phyloP scores from a whole-genome alignment of 1,284 basidiomycete genomes.

The Ustilago lituana region DNA sequence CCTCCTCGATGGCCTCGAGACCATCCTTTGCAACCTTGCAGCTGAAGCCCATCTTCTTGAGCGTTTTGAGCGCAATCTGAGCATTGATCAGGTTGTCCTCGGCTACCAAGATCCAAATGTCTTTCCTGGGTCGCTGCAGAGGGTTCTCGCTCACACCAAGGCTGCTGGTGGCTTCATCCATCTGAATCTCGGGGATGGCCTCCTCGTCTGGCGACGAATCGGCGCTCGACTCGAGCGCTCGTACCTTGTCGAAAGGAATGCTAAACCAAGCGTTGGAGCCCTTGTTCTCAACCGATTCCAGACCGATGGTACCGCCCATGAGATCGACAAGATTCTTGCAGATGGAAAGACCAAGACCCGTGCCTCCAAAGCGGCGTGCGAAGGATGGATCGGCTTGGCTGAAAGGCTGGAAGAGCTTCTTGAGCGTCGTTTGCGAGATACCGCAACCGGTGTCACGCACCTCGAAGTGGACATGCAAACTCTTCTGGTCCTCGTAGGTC shows the following conservation, averaged over 20 bases:
- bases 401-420: slow-evolving; percentile 67
- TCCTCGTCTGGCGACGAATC: slow-evolving; percentile 40
- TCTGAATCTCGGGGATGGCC: slow-evolving; percentile 19
- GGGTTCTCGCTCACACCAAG: slow-evolving; percentile 52
- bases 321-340: slow-evolving; percentile 61
- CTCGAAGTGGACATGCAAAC: slow-evolving; percentile 60
- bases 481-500: slow-evolving; percentile 54
- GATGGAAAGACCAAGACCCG: slow-evolving; percentile 62
- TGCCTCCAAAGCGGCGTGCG: slow-evolving; percentile 60
- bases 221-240: slow-evolving; percentile 19
- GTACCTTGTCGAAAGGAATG: slow-evolving; percentile 58
- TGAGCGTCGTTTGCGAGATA: slow-evolving; percentile 61
- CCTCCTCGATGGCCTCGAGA: slow-evolving; percentile 54
- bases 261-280: slow-evolving; percentile 63
- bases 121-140: slow-evolving; percentile 52
- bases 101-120: slow-evolving; percentile 64
- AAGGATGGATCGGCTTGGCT: slow-evolving; percentile 63
- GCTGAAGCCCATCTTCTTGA: slow-evolving; percentile 65
- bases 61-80: slow-evolving; percentile 61
- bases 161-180: slow-evolving; percentile 50
- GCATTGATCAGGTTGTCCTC: slow-evolving; percentile 65
- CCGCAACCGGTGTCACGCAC: slow-evolving; percentile 68
- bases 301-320: slow-evolving; percentile 60
- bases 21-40: slow-evolving; percentile 63
- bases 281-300: slow-evolving; percentile 61